These are phyloP conservation scores for Russula ochroleuca DNA, from an alignment of 768 basidiomycete species.

Conservation along the genomic window DNA sequence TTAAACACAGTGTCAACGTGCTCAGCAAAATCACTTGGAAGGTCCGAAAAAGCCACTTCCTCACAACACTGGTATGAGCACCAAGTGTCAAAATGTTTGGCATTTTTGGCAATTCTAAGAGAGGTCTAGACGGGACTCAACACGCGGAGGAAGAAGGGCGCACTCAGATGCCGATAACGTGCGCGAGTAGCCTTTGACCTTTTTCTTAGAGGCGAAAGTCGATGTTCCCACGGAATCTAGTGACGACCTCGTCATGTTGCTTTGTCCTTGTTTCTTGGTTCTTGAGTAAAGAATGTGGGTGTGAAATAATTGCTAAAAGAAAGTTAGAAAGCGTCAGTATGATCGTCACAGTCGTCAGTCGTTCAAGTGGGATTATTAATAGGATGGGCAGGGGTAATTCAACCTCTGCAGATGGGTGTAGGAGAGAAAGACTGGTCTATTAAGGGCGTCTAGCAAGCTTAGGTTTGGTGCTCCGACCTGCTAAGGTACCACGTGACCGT, in stretches of 20 bases:
- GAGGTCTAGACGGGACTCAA: constrained; percentile 1
- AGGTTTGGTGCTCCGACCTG: background rate
- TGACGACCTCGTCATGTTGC: constrained; percentile 14
- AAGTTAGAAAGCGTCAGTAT: constrained; percentile 12
- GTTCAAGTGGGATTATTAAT: background rate
- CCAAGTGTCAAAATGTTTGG: constrained; percentile 50
- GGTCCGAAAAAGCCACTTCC: constrained; percentile 45
- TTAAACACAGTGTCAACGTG: constrained; percentile 42
- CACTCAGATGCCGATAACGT: constrained; percentile 22
- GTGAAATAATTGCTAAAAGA: constrained; percentile 16
- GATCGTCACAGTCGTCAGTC: constrained; percentile 14
- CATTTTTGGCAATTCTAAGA: constrained; percentile 46
- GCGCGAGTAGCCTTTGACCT: background rate
- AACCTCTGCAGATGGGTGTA: constrained; percentile 12
- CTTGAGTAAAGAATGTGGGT: constrained; percentile 7
- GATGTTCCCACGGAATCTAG: constrained; percentile 19
- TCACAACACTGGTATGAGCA: constrained; percentile 46
- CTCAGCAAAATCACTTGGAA: constrained; percentile 39
- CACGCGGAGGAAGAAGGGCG: background rate
- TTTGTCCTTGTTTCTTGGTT: background rate
- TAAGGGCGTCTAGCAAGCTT: background rate
- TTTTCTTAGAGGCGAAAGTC: background rate
- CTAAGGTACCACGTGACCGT: constrained; percentile 16
- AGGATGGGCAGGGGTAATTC: background rate
- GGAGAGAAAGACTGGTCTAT: constrained; percentile 9